Evolutionary conservation across 352 stramenopile species (phyloP).

Genomic region (Phytophthora ramorum): DNA sequence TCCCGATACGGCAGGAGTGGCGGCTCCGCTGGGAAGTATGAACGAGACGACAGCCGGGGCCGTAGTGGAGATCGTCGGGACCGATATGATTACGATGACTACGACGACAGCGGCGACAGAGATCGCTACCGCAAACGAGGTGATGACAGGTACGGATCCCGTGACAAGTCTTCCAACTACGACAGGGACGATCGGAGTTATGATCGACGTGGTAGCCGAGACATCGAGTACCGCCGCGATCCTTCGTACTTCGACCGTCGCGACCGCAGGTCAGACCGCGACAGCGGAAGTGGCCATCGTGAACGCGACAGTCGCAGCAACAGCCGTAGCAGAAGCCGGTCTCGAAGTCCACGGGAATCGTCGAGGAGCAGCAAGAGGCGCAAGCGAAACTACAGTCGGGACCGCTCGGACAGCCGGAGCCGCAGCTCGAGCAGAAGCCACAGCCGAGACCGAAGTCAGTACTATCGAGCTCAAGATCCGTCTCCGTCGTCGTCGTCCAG

Average conservation of each 20-base stretch:
- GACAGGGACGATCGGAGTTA: constrained; percentile 42
- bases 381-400: constrained; percentile 46
- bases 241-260: constrained; percentile 43
- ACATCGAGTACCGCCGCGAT: constrained; percentile 46
- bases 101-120: constrained; percentile 34
- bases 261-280: constrained; percentile 33
- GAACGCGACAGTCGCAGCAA: constrained; percentile 44
- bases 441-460: constrained; percentile 40
- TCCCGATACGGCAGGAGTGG: constrained; percentile 17
- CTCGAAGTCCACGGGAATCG: constrained; percentile 38
- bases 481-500: constrained; percentile 24
- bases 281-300: constrained; percentile 15
- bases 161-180: constrained; percentile 34
- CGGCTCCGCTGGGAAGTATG: constrained; percentile 22
- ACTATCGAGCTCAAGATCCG: constrained; percentile 34
- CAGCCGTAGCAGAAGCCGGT: constrained; percentile 45
- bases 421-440: constrained; percentile 55
- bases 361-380: constrained; percentile 44
- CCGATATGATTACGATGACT: constrained; percentile 45
- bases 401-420: constrained; percentile 44
- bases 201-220: constrained; percentile 44
- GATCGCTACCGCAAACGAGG: constrained; percentile 38
- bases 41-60: constrained; percentile 21
- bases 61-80: constrained; percentile 36
- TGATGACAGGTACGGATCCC: constrained; percentile 38